Base-by-base conservation (phyloP, 345 rosid species). In the Reutealis trisperma region DNA sequence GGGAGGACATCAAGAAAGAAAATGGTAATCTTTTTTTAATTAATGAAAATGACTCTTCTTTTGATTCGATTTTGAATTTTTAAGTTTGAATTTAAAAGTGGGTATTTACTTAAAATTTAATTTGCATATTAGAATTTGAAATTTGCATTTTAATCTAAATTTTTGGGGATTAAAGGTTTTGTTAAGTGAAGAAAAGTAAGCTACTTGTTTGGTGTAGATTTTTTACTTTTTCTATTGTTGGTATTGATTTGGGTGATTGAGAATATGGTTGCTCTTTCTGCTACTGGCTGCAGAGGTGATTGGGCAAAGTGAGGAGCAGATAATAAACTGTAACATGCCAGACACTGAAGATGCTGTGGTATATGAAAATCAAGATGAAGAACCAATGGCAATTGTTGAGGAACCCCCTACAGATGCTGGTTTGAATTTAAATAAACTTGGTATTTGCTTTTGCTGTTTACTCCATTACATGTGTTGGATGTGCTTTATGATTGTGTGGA, bases 1-100 rank as follows among this genome's bases (percentile, higher is more conserved):
- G 97, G 79, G 92, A 85, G 71, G 93, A 86, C 42, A 73, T 83
- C 67, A 85, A 80, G 79, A 88, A 83, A 68, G 93, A 94, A 1
- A 75, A 45, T 27, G 84, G 89, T 85, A 5, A 4, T 72, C 72
- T 67, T 59, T 14, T 8, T 3, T 42, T 3, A 13, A 51, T 32
- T 15, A 8, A 15, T 32, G 22, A 25, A 2, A 25, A 24, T 6
- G 7, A 25, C 5, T 49, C 25, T 11, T 54, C n/a, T 42, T 68
- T 11, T 12, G 12, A 2, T 25, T 25, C 9, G 27, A 8, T 12
- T 19, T 49, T 49, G 8, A 58, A 6, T 15, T n/a, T 34, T 0
- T 63, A 49, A 16, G 6, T 19, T 63, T 16, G 19, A 4, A 22
- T 34, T 24, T 13, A 12, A 16, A 16, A 21, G 67, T 55, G 55